Evolutionary conservation across 2,329 filamentous ascomycete genomes (phyloP).

Genomic region (Colletotrichum sp.): DNA sequence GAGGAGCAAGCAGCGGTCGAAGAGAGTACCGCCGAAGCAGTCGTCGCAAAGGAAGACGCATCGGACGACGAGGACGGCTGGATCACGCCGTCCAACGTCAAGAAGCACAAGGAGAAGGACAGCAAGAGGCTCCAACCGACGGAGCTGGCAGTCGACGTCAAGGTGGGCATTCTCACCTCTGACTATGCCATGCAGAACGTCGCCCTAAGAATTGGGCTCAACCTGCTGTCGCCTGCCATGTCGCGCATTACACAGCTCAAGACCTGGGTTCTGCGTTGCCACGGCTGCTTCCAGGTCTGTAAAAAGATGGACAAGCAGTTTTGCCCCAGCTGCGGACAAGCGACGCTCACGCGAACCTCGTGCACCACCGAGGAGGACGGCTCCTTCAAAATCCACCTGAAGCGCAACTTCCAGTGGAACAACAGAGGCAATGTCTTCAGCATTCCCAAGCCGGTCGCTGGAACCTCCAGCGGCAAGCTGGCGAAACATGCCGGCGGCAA

Average conservation of each 20-base stretch:
- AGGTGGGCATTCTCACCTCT: conserved; percentile 90
- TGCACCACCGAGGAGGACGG: conserved; percentile 85
- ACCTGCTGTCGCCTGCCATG: conserved; percentile 80
- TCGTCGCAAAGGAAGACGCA: conserved; percentile 40
- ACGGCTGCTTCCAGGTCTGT: conserved; percentile 87
- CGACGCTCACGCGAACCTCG: conserved; percentile 82
- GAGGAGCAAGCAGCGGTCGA: conserved; percentile 19
- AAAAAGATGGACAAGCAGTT: conserved; percentile 90
- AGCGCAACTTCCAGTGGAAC: conserved; percentile 96
- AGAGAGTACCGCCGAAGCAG: conserved; percentile 20
- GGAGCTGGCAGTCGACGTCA: conserved; percentile 65
- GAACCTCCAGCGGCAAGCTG: conserved; percentile 78
- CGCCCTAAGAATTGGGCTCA: conserved; percentile 90
- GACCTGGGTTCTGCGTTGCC: conserved; percentile 90
- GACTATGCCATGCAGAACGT: conserved; percentile 99
- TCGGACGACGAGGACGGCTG: conserved; percentile 73
- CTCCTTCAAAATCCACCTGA: conserved; percentile 84
- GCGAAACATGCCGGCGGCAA: conserved; percentile 71
- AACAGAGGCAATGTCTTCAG: conserved; percentile 91
- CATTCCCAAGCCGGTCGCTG: conserved; percentile 87
- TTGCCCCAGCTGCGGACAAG: conserved; percentile 88
- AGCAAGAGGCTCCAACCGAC: conserved; percentile 40
- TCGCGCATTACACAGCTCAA: conserved; percentile 84
- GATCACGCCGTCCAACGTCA: conserved; percentile 94
- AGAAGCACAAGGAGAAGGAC: conserved; percentile 79